Evolutionary conservation across 140 eudicot genomes (phyloP).

Genomic region (Ambrosia hybrid): DNA sequence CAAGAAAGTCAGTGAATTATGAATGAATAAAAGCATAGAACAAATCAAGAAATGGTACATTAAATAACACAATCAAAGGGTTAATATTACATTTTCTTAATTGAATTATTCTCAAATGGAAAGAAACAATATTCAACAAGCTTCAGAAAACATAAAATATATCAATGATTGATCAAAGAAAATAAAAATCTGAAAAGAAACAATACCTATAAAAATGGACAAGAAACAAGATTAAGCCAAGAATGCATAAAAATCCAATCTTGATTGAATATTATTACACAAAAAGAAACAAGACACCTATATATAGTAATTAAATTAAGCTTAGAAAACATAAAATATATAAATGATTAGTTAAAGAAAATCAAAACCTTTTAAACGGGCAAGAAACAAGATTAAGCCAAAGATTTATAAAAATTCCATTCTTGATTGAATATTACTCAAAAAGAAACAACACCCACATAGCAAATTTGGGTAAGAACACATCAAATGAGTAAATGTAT

Average conservation of each 20-base stretch:
- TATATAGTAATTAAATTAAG: neutral
- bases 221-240: neutral
- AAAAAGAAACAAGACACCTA: constrained; percentile 16
- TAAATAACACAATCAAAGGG: constrained; percentile 20
- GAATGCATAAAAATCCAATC: neutral
- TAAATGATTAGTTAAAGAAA: neutral
- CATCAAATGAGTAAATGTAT: too few relatives aligned
- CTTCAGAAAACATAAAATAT: neutral
- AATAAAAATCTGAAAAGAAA: neutral
- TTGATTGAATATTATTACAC: neutral
- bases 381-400: constrained; percentile 4
- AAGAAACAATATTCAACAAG: neutral
- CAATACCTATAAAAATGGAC: neutral
- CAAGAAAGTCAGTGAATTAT: constrained; percentile 8
- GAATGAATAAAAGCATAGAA: constrained; percentile 6
- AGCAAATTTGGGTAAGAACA: neutral
- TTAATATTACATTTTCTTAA: neutral
- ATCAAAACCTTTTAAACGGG: neutral
- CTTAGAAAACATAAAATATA: neutral
- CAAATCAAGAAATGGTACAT: neutral
- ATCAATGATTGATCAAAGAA: neutral
- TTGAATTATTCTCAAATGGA: too few relatives aligned
- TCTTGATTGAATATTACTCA: constrained; percentile 10
- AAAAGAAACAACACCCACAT: constrained; percentile 12
- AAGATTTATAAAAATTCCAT: constrained; percentile 1